Evolutionary conservation across 2,329 filamentous ascomycete species (phyloP), one percentile per base, ranked within the genome.

Genomic region (Ceratocystiopsis minuta): DNA sequence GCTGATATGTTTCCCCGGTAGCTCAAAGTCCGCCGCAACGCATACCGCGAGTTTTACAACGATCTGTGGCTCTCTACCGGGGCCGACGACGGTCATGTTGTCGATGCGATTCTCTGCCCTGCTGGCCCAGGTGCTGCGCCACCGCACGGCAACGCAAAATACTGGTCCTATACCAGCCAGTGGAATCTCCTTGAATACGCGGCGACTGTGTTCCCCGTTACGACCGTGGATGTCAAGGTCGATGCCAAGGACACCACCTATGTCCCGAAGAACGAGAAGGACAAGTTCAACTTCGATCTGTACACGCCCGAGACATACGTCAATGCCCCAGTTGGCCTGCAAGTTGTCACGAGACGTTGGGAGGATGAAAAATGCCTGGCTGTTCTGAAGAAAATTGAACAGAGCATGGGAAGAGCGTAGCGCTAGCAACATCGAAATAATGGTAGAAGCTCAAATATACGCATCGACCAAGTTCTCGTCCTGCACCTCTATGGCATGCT

Each of bases 141-240:
- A 3, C 40, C 40, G 11, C 40, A 42, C 31, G 31, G 33, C 10
- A 31, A 37, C 16, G 24, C 40, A 7, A 18, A 16, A 12, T 43
- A 43, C 35, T 43, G 37, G 37, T 16, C 16, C 16, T 43, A 43
- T 28, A 33, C 42, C 2, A 11, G 16, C 15, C 20, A 37, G 12
- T 43, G 42, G 42, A 43, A 43, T 28, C 24, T 43, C 11, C 42
- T 43, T 5, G 74, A 79, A 50, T 78, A 78, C 48, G 61, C 70
- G 0, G 66, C 71, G 1, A 54, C 73, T 7, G 64, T 68, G 0
- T 57, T 78, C 16, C 73, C 74, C 0, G 66, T 64, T n/a, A 70
- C 68, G 0, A 54, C 54, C 11, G 65, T 69, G 7, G 40, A 42
- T 16, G 24, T 14, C 11, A 16, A 16, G 14, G 33, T 18, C 9